Evolutionary conservation across 2,329 filamentous ascomycete species (phyloP), one percentile per base, ranked within the genome.

Genomic region (Corinectria fuckeliana): DNA sequence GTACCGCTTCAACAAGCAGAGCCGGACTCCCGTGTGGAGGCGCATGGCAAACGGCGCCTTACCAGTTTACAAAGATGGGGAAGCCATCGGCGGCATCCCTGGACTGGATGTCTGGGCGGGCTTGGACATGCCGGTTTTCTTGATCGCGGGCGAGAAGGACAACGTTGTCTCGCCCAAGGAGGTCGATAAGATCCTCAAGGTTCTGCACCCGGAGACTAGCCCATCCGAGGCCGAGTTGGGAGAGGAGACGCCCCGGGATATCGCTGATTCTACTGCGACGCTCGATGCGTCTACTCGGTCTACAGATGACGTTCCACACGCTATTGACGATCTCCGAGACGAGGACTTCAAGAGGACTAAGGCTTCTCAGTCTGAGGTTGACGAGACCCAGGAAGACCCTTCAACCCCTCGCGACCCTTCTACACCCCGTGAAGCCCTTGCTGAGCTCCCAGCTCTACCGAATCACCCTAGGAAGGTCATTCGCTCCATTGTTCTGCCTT

Each of bases 71-170:
- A 73, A 81, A 3, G 71, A 80, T 7, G 85, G 83, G 1, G 74
- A 80, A 23, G 75, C 85, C 1, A 71, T 74, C 8, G 87, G 88
- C 3, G 91, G 91, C 1, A 74, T 96, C 8, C 89, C 92, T 2
- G 88, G 90, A 0, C 75, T 83, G 62, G 82, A 88, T 5, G 78
- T 87, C 1, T 98, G 95, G 95, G 80, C 82, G 21, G 86, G 85
- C 7, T 79, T 97, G 13, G 76, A 87, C 16, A 80, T 91, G 1
- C 93, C 94, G 0, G 81, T 97, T 3, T 90, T 91, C 62, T 82
- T 98, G 2, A 84, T 96, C 44, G 91, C 87, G 13, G 94, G 91
- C 20, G 88, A 91, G 69, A 82, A 85, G 6, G 95, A 99, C 71
- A 81, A 82, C 8, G 80, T 97, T 28, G 94, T 91, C 0, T 88